These are phyloP conservation scores for Paramecium primaurelia DNA, from an alignment of 73 alveolate genomes.

Conservation along the genomic window DNA sequence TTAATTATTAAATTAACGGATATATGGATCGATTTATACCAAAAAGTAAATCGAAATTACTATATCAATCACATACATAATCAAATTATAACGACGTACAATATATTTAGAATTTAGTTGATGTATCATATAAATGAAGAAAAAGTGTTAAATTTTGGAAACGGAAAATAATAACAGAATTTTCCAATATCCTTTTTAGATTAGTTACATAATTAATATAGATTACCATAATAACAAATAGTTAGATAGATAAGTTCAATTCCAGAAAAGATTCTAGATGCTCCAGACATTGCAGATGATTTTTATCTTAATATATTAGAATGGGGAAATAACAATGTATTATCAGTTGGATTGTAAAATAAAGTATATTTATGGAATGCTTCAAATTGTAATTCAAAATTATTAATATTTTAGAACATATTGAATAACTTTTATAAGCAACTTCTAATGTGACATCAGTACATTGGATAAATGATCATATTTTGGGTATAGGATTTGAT, in stretches of 20 bases:
- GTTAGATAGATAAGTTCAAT: conserved; percentile 27
- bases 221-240: background rate
- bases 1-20: conserved; percentile 14
- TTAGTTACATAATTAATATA: conserved; percentile 33
- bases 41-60: background rate
- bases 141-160: conserved; percentile 41
- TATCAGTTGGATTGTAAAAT: conserved; percentile 86
- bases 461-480: conserved; percentile 1
- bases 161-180: conserved; percentile 12
- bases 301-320: conserved; percentile 74
- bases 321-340: conserved; percentile 89
- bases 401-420: background rate
- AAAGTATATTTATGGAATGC: conserved; percentile 87
- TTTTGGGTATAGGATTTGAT: conserved; percentile 74
- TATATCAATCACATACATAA: background rate
- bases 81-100: conserved; percentile 3
- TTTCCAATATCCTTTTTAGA: background rate
- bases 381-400: background rate
- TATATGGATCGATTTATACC: conserved; percentile 39
- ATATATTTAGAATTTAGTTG: background rate
- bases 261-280: conserved; percentile 55
- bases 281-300: conserved; percentile 57
- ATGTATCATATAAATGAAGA: conserved; percentile 34
- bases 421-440: background rate
- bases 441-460: conserved; percentile 50